Evolutionary conservation across 176 grass and related monocot genomes (phyloP).

Genomic region (Carex littledalei): DNA sequence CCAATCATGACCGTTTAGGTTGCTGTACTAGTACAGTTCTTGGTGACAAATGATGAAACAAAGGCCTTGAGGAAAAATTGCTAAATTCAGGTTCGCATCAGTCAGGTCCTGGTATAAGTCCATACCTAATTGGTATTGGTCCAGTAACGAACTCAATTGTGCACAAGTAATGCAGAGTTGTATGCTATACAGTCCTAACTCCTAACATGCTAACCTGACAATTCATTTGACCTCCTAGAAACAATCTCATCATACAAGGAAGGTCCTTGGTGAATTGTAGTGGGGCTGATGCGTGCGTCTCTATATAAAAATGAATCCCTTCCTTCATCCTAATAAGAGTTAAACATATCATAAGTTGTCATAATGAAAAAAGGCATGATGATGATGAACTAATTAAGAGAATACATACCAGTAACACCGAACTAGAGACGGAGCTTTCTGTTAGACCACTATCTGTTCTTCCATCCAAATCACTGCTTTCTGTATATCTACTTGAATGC

Average conservation of each 20-base stretch:
- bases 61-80: slow-evolving; percentile 20
- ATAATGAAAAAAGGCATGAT: background rate
- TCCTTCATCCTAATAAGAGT: slow-evolving; percentile 36
- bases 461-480: slow-evolving; percentile 12
- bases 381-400: background rate
- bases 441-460: slow-evolving; percentile 17
- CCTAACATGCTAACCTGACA: slow-evolving; percentile 31
- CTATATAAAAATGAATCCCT: slow-evolving; percentile 29
- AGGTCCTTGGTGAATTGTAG: slow-evolving; percentile 35
- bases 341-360: background rate
- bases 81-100: background rate
- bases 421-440: slow-evolving; percentile 22
- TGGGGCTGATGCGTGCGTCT: slow-evolving; percentile 16
- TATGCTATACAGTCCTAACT: background rate
- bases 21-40: background rate
- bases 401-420: background rate
- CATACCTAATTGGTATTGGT: background rate
- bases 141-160: background rate
- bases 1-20: background rate
- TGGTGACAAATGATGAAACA: background rate
- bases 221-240: slow-evolving; percentile 20
- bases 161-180: background rate
- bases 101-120: background rate
- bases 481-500: slow-evolving; percentile 2
- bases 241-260: slow-evolving; percentile 31